phyloP scores from a whole-genome alignment of 1,284 basidiomycete species.

The Austropuccinia psidii region DNA sequence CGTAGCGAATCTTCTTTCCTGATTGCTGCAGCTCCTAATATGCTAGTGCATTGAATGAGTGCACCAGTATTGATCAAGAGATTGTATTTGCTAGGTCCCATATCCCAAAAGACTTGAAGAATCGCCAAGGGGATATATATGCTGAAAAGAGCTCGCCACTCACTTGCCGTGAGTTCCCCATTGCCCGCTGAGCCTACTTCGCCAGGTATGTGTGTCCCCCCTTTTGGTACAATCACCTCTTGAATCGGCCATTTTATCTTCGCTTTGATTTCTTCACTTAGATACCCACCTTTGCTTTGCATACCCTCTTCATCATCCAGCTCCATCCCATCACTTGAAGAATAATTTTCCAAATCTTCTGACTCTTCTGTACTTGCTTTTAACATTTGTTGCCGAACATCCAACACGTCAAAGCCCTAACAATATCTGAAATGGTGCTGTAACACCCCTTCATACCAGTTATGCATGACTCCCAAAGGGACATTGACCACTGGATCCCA shows the following conservation, averaged over 20 bases:
- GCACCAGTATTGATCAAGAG: constrained; percentile 13
- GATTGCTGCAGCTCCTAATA: neutral
- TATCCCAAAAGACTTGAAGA: neutral
- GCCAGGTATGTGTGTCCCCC: neutral
- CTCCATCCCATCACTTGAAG: no score
- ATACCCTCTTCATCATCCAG: no score
- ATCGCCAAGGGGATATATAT: constrained; percentile 27
- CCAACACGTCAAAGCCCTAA: constrained; percentile 16
- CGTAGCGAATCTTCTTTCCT: no score
- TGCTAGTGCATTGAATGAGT: constrained; percentile 30
- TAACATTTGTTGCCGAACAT: no score
- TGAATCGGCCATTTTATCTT: neutral
- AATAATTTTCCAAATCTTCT: no score
- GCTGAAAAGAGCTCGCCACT: constrained; percentile 3
- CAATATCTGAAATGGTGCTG: neutral
- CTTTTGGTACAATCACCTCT: neutral
- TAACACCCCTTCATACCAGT: constrained; percentile 19
- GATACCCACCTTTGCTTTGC: no score
- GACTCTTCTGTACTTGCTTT: no score
- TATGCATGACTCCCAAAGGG: neutral
- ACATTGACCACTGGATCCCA: neutral
- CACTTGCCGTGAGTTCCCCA: constrained; percentile 9
- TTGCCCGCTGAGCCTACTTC: neutral
- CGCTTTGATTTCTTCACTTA: neutral
- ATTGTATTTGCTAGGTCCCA: neutral